A percentile compares a stretch with the other conserved stretches of the same genome.
phyloP scores from a whole-genome alignment of 352 stramenopile genomes.

The Phytophthora ohioensis region DNA sequence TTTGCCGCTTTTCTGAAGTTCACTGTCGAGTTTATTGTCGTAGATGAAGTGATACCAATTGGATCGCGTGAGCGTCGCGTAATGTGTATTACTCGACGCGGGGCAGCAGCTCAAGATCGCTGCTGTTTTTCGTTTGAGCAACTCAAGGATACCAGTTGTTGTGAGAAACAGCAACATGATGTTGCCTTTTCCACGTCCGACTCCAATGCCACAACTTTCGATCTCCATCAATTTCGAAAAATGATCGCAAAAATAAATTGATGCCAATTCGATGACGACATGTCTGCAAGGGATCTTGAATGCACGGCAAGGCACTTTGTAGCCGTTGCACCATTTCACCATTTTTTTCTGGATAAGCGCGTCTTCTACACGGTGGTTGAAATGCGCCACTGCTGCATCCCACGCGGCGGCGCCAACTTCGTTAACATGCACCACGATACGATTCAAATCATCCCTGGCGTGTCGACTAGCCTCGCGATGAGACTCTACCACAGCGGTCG shows the following conservation, averaged over 20 bases:
- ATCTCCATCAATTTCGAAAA: no score
- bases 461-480: slow-evolving; percentile 17
- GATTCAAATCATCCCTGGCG: slow-evolving; percentile 8
- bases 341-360: slow-evolving; percentile 12
- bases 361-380: slow-evolving; percentile 26
- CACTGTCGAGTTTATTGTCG: neutral
- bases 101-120: neutral
- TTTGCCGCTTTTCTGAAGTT: neutral
- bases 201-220: no score
- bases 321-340: neutral
- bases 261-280: no score
- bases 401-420: slow-evolving; percentile 5
- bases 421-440: neutral
- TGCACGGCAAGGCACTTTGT: neutral
- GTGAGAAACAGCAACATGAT: no score
- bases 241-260: no score
- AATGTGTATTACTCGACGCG: slow-evolving; percentile 13
- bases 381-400: slow-evolving; percentile 8
- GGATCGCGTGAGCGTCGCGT: slow-evolving; percentile 2
- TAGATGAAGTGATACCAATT: neutral
- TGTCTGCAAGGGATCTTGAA: no score
- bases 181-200: no score
- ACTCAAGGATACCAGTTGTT: neutral
- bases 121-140: neutral
- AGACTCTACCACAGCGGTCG: slow-evolving; percentile 8